Evolutionary conservation across 768 basidiomycete species (phyloP), one percentile per base, ranked within the genome.

Genomic region (Podaxis rugospora): DNA sequence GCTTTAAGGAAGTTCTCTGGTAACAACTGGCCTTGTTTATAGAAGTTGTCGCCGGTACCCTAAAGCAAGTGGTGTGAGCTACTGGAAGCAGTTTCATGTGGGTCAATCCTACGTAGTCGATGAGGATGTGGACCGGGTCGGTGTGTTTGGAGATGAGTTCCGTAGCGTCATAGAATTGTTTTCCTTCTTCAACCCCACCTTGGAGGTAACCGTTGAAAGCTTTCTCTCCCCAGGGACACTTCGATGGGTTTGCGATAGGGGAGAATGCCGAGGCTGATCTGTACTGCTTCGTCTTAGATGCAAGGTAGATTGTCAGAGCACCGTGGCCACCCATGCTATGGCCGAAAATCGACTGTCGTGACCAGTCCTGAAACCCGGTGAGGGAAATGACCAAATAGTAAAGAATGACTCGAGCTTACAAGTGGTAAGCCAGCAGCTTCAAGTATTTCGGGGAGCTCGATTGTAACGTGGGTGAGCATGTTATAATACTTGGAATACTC

Each of bases 291-390:
- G 76, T 76, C 60, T 82, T 78, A 63, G 92, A 88, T 57, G 85
- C 79, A 49, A 98, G 87, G 74, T 98, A 98, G 40, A 98, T 75
- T 14, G 90, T 90, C 27, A 99, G 81, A 11, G 97, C 94, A 6
- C 97, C 97, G 69, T 97, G 95, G 1, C 97, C 97, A 60, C 92
- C 93, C 97, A 98, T 99, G 49, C 92, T 94, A 74, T 99, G 97
- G 9, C 97, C 97, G 69, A 93, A 90, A 67, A 98, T 88, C 21
- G 93, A 94, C 69, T 92, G 87, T 54, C 90, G 86, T 35, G 77
- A 80, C 65, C 88, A 81, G 77, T 98, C 93, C 93, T 95, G 49
- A 32, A 4, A 37, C 42, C 40, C 18, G 42, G 18, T 55, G 35
- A 57, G 37, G 27, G 14, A 5, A 51, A 25, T 14, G 2, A 35